Conservation (phyloP, 1,284 basidiomycete genomes). For the Garcileccinum viscosum region DNA sequence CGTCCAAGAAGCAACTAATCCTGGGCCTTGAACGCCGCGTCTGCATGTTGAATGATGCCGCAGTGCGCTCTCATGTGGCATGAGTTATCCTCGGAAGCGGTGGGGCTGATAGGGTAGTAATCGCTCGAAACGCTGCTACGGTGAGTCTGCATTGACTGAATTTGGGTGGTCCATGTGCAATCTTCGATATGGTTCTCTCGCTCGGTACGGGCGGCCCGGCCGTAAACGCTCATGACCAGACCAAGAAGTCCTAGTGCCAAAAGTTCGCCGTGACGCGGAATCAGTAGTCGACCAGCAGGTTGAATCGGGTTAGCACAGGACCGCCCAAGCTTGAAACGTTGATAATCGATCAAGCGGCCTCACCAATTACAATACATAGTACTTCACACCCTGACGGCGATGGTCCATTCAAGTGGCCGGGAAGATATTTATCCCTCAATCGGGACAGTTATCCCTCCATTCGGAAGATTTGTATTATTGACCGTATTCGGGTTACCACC, state of each 20-base stretch:
- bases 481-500: slow-evolving; percentile 9
- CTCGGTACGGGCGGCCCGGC: slow-evolving; percentile 18
- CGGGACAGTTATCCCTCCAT: slow-evolving; percentile 8
- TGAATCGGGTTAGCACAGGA: not conserved
- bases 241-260: not conserved
- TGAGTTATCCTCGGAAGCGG: not conserved
- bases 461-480: slow-evolving; percentile 19
- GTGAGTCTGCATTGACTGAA: not conserved
- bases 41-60: not conserved
- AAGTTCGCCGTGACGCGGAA: not conserved
- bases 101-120: not conserved
- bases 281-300: not conserved
- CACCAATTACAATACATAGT: slow-evolving; percentile 1
- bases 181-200: slow-evolving; percentile 9
- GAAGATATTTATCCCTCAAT: slow-evolving; percentile 2
- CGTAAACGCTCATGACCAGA: not conserved
- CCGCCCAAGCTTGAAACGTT: not conserved
- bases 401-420: not conserved
- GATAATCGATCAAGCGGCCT: slow-evolving; percentile 1
- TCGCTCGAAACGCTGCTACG: not conserved
- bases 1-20: not conserved
- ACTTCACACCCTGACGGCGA: slow-evolving; percentile 4
- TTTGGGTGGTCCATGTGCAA: not conserved
- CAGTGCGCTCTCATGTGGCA: not conserved
- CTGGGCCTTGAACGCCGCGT: not conserved